These are phyloP conservation scores for Ophiocordyceps unilateralis DNA, from an alignment of 2,329 filamentous ascomycete genomes.

Conservation along the genomic window DNA sequence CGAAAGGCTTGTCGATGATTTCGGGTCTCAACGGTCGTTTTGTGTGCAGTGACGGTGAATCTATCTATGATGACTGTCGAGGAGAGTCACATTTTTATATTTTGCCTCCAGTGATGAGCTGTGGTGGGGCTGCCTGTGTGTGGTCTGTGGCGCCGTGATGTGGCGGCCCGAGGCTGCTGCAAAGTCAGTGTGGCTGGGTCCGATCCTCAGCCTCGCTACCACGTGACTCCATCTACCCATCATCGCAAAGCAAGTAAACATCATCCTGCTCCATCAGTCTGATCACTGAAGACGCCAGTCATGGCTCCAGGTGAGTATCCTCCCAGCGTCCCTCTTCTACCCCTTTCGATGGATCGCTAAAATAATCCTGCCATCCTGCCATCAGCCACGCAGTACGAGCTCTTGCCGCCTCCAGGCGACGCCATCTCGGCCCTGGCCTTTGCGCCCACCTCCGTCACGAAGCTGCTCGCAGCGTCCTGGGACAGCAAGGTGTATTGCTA, in stretches of 20 bases:
- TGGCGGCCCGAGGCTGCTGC: no score
- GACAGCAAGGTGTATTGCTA: slow-evolving; percentile 85
- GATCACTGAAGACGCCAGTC: slow-evolving; percentile 6
- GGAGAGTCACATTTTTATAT: slow-evolving; percentile 26
- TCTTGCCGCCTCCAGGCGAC: slow-evolving; percentile 68
- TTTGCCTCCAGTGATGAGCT: slow-evolving; percentile 20
- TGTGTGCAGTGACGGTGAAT: no score
- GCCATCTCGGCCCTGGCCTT: slow-evolving; percentile 77
- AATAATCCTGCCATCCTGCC: background rate
- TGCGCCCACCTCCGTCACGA: slow-evolving; percentile 56
- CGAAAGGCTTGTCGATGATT: background rate
- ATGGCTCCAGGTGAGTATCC: slow-evolving; percentile 24
- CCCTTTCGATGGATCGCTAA: background rate
- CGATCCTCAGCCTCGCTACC: slow-evolving; percentile 2
- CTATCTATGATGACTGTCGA: background rate
- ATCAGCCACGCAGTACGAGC: slow-evolving; percentile 59
- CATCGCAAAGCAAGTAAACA: slow-evolving; percentile 18
- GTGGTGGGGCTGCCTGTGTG: slow-evolving; percentile 6
- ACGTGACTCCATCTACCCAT: slow-evolving; percentile 16
- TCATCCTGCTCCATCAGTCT: slow-evolving; percentile 4
- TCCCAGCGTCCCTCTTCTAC: background rate
- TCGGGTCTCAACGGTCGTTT: background rate
- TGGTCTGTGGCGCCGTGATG: background rate
- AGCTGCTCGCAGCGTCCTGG: slow-evolving; percentile 86
- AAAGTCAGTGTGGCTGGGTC: slow-evolving; percentile 15